Evolutionary conservation across 23 red algal species (phyloP).

Genomic region (Gracilariopsis chorda): DNA sequence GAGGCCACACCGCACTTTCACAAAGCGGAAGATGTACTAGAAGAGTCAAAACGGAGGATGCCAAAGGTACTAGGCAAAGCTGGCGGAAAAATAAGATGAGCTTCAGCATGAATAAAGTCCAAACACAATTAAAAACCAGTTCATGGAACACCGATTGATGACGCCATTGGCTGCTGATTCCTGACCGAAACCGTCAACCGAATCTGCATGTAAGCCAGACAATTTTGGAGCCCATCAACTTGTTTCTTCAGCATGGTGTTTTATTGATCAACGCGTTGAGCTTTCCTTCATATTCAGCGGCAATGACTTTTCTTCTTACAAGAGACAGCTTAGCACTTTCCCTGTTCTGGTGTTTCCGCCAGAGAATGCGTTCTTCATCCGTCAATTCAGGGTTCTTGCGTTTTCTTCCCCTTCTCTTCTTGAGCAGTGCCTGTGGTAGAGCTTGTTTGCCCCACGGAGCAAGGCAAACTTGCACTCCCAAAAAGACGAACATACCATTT

Average conservation of each 20-base stretch:
- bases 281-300: constrained; percentile 50
- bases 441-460: neutral
- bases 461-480: neutral
- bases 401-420: constrained; percentile 63
- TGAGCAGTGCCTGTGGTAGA: neutral
- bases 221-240: constrained; percentile 49
- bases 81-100: constrained; percentile 7
- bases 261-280: constrained; percentile 25
- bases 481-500: constrained; percentile 13
- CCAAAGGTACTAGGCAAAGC: constrained; percentile 47
- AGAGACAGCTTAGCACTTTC: constrained; percentile 65
- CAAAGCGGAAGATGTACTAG: constrained; percentile 74
- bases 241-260: constrained; percentile 46
- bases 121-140: too few species aligned
- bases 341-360: constrained; percentile 67
- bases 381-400: constrained; percentile 62
- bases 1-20: constrained; percentile 80
- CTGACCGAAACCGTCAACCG: constrained; percentile 53
- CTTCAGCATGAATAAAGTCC: neutral
- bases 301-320: constrained; percentile 59
- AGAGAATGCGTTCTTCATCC: constrained; percentile 57
- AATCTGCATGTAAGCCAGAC: constrained; percentile 51
- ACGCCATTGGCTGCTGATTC: too few species aligned
- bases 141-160: too few species aligned
- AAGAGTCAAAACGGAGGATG: constrained; percentile 52